A percentile compares a stretch with the other conserved stretches of the same genome.
phyloP scores from a whole-genome alignment of 2,329 filamentous ascomycete species.

The Bipolaris oryzae region DNA sequence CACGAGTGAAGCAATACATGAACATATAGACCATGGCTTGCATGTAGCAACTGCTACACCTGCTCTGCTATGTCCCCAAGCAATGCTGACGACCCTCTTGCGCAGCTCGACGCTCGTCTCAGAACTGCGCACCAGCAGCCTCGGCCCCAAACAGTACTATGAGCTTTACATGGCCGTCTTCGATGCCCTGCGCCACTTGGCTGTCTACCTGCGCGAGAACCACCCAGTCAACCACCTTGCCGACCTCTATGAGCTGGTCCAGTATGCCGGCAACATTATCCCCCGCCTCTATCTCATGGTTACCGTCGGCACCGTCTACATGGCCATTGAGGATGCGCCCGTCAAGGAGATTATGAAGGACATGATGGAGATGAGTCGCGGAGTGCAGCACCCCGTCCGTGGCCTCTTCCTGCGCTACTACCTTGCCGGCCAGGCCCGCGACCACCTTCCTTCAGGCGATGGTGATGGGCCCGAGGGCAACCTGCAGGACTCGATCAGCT shows the following conservation, averaged over 20 bases:
- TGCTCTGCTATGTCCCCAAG: not conserved
- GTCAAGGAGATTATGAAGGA: conserved; percentile 99
- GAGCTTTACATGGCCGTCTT: conserved; percentile 99
- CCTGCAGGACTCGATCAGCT: conserved; percentile 95
- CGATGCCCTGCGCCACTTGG: conserved; percentile 94
- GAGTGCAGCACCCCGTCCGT: conserved; percentile 94
- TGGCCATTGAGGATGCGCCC: conserved; percentile 96
- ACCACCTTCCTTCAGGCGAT: conserved; percentile 79
- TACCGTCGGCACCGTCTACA: conserved; percentile 98
- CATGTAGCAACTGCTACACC: not conserved
- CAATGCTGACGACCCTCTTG: conserved; percentile 11
- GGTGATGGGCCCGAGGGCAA: conserved; percentile 94
- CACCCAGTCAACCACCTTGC: conserved; percentile 98
- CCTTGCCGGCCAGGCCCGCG: conserved; percentile 90
- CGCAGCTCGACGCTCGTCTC: conserved; percentile 93
- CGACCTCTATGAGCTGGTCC: conserved; percentile 95
- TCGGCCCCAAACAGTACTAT: conserved; percentile 99
- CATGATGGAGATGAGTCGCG: conserved; percentile 99
- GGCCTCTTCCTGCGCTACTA: conserved; percentile 97
- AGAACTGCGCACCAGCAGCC: conserved; percentile 94
- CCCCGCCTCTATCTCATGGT: conserved; percentile 98
- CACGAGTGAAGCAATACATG: not conserved
- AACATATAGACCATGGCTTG: no score
- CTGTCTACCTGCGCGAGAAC: conserved; percentile 94
- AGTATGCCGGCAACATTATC: conserved; percentile 98